Evolutionary conservation across 148 eudicot genomes (phyloP), one percentile per base, ranked within the genome.

Genomic region (Amaranthus palmeri): DNA sequence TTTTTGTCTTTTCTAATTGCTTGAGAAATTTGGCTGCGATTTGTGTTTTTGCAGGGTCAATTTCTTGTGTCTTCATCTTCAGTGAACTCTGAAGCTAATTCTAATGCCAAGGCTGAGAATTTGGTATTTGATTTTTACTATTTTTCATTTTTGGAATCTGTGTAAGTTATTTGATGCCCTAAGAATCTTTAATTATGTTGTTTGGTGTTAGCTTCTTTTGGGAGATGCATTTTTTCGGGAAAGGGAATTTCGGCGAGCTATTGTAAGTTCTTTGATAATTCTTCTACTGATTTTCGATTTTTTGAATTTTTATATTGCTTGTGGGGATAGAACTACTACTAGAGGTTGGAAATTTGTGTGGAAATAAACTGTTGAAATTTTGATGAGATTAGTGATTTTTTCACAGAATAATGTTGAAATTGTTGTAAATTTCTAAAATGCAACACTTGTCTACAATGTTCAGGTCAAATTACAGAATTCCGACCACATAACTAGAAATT

Each of bases 181-280:
- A 41, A 60, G 7, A 9, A 45, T 3, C 18, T 46, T 48, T 44
- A 8, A 0, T 36, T 72, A 36, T 65, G 13, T 72, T 8, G 9
- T 63, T 70, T 58, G 36, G 62, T 69, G 49, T 25, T 78, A 95
- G 98, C 88, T 86, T 55, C 86, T 89, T 57, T 91, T 86, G n/a
- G 98, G 93, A n/a, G 97, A 95, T 76, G 87, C 97, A 5, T 78
- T 88, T 67, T 84, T 85, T 74, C 85, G 83, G 6, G 93, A 84
- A 68, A 89, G 90, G 73, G 97, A 95, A 70, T 84, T 83, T 72
- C 85, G 88, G 47, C 83, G 93, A 69, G 97, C 97, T n/a, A 89
- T 88, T 84, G 98, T 95, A 80, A 89, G 98, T 70, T 65, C n/a
- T 46, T 42, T 65, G 51, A 44, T 50, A 50, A 58, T 7, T 9